These are phyloP conservation scores for Plantago ovata DNA, from an alignment of 257 asterid species.

Conservation along the genomic window DNA sequence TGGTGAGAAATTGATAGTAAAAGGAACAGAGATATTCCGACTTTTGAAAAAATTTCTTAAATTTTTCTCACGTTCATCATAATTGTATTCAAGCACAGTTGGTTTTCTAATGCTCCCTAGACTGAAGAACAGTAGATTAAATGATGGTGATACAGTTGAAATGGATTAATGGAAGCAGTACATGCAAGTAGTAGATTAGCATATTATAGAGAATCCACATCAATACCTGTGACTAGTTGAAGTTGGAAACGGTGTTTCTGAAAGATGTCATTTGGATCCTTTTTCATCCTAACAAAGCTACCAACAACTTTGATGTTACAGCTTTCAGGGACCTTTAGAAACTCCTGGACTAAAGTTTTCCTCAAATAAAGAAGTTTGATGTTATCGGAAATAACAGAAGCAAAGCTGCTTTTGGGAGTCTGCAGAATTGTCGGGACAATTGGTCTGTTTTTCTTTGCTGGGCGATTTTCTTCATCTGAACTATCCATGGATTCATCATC, in stretches of 20 bases:
- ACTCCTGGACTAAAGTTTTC: constrained; percentile 64
- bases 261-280: constrained; percentile 67
- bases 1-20: constrained; percentile 3
- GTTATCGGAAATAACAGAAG: constrained; percentile 67
- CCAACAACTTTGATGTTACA: constrained; percentile 61
- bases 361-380: constrained; percentile 69
- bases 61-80: no score
- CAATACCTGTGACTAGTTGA: constrained; percentile 76
- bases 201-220: constrained; percentile 10
- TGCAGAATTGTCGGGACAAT: constrained; percentile 28
- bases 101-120: not conserved
- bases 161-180: not conserved
- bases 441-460: constrained; percentile 28
- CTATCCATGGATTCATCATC: constrained; percentile 50
- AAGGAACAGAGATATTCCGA: constrained; percentile 4
- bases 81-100: no score
- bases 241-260: constrained; percentile 79
- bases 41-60: no score
- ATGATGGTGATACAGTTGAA: not conserved
- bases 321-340: constrained; percentile 51
- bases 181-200: constrained; percentile 10
- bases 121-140: constrained; percentile 3
- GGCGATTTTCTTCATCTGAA: constrained; percentile 53
- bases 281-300: constrained; percentile 80
- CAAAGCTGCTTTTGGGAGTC: constrained; percentile 65